Conservation (phyloP, 225 moss, liverwort and hornwort genomes). For the Pleurozium schreberi region DNA sequence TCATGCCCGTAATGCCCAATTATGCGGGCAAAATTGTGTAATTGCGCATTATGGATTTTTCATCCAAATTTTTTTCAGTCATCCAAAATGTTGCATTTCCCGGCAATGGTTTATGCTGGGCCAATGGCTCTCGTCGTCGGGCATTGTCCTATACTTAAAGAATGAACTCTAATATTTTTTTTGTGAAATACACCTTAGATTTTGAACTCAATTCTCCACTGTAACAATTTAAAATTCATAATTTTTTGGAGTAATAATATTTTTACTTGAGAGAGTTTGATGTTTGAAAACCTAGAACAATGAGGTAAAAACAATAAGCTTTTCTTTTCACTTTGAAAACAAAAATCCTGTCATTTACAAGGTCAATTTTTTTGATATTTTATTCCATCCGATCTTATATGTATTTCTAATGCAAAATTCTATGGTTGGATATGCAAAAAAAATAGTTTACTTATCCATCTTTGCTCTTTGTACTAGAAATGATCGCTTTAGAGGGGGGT, state of each 20-base stretch:
- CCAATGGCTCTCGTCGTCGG: no score
- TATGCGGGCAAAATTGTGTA: no score
- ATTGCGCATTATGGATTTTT: no score
- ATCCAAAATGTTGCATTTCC: no score
- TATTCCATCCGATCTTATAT: background rate
- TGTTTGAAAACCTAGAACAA: background rate
- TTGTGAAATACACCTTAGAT: background rate
- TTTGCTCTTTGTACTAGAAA: background rate
- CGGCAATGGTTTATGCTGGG: no score
- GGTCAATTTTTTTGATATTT: background rate
- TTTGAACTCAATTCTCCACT: background rate
- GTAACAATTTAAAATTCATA: background rate
- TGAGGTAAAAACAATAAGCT: background rate
- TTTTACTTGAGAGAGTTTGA: background rate
- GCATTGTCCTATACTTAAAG: no score
- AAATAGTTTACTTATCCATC: background rate
- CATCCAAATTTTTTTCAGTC: no score
- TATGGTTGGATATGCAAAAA: background rate
- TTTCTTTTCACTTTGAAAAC: background rate
- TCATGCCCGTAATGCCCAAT: no score
- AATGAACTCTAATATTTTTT: rapidly evolving
- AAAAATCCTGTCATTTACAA: background rate
- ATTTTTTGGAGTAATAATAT: background rate
- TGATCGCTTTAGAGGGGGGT: background rate
- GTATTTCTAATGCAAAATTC: background rate